Conservation (phyloP, 2,329 filamentous ascomycete species). For the Lecanicillium sp. region DNA sequence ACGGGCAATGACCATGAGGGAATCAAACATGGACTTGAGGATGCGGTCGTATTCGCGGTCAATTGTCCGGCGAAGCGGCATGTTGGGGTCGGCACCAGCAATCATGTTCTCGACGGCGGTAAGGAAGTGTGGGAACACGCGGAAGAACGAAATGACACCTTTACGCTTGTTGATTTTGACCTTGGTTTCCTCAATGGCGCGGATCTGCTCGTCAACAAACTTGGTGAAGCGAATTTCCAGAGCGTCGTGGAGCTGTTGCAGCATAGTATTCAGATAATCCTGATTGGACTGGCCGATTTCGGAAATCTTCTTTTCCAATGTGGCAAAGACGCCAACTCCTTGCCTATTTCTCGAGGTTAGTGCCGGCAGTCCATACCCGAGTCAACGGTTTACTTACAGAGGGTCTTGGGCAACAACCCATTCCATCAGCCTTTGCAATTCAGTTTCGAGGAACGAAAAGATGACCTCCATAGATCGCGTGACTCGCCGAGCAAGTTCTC, state of each 20-base stretch:
- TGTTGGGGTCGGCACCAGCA: constrained; percentile 43
- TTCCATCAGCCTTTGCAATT: constrained; percentile 72
- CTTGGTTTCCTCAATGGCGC: constrained; percentile 94
- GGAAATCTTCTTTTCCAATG: constrained; percentile 69
- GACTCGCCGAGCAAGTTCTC: constrained; percentile 75
- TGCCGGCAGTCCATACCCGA: no score
- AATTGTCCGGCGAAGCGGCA: constrained; percentile 65
- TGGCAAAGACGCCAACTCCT: constrained; percentile 78
- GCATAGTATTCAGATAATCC: constrained; percentile 73
- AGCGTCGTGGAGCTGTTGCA: constrained; percentile 72
- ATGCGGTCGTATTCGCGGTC: constrained; percentile 84
- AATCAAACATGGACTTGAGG: constrained; percentile 94
- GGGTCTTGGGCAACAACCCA: constrained; percentile 78
- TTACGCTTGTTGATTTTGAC: constrained; percentile 99
- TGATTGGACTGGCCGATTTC: constrained; percentile 86
- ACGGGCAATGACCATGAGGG: constrained; percentile 84
- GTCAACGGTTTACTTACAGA: no score
- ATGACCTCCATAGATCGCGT: constrained; percentile 85
- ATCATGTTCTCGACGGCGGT: constrained; percentile 79
- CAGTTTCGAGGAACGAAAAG: constrained; percentile 72
- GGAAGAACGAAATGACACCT: constrained; percentile 91
- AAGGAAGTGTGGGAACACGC: constrained; percentile 85
- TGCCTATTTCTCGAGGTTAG: constrained; percentile 46
- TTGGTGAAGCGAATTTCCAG: constrained; percentile 72
- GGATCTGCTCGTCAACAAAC: constrained; percentile 91